A percentile compares a stretch with the other conserved stretches of the same genome.
Evolutionary conservation across 345 rosid genomes (phyloP).

Genomic region (Cardamine resedifolia): DNA sequence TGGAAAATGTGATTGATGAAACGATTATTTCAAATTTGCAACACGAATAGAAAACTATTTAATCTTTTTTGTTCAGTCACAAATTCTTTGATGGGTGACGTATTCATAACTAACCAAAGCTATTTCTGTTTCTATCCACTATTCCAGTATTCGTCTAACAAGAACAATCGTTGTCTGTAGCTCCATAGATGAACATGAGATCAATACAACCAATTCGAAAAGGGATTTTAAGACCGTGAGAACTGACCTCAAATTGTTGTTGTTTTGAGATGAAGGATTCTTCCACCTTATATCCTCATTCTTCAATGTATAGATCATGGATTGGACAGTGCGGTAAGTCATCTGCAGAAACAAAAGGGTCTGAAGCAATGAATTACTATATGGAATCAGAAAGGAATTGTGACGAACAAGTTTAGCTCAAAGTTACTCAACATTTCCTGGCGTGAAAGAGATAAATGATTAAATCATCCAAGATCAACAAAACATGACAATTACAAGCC

Average conservation of each 20-base stretch:
- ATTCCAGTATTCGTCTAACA: neutral
- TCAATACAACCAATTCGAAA: neutral
- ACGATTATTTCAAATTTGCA: neutral
- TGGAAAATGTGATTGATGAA: neutral
- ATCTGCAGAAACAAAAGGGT: neutral
- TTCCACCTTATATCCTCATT: neutral
- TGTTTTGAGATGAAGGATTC: neutral
- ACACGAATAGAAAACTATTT: neutral
- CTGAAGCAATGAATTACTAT: neutral
- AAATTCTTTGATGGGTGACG: neutral
- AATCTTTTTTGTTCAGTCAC: neutral
- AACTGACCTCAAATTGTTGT: slow-evolving; percentile 1
- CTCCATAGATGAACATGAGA: slow-evolving; percentile 7
- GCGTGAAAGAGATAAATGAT: neutral
- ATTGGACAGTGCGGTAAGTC: neutral
- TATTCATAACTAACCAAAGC: neutral
- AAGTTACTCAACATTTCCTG: neutral
- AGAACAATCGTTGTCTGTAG: neutral
- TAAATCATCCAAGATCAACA: neutral
- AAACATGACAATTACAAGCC: neutral
- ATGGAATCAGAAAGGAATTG: neutral
- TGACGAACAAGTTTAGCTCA: neutral
- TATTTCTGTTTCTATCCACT: neutral
- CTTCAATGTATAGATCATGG: neutral
- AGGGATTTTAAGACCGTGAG: neutral